These are phyloP conservation scores for Boeremia lycopersici DNA, from an alignment of 2,329 filamentous ascomycete species.

Conservation along the genomic window DNA sequence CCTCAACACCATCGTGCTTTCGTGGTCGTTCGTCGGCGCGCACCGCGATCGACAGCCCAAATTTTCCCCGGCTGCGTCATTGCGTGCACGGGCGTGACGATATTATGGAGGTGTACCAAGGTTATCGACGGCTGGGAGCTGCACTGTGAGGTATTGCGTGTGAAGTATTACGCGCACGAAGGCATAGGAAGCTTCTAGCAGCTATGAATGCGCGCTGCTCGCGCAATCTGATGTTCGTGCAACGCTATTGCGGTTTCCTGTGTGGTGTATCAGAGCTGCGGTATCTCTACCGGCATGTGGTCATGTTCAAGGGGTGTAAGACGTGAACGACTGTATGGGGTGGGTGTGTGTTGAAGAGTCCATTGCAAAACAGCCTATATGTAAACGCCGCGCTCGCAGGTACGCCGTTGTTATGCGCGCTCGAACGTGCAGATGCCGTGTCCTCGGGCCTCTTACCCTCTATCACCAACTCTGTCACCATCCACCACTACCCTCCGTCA, in stretches of 20 bases:
- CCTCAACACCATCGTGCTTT: too few species aligned
- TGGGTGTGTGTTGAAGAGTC: background rate
- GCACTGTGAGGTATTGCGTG: background rate
- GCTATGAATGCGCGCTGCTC: too few species aligned
- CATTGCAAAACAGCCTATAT: conserved; percentile 25
- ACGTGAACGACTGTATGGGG: too few species aligned
- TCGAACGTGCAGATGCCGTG: conserved; percentile 8
- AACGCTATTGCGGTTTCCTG: too few species aligned
- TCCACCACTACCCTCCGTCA: background rate
- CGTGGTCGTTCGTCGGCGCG: too few species aligned
- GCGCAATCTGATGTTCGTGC: too few species aligned
- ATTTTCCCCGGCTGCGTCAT: conserved; percentile 16
- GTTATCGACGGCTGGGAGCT: background rate
- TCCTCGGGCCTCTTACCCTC: background rate
- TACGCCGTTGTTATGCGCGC: conserved; percentile 38
- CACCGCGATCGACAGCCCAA: background rate
- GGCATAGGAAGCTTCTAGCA: too few species aligned
- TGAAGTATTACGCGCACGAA: background rate
- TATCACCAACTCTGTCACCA: background rate
- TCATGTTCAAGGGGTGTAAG: too few species aligned
- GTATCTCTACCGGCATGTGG: too few species aligned
- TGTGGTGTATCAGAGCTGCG: too few species aligned
- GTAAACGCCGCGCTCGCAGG: conserved; percentile 36
- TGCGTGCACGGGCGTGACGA: conserved; percentile 3
- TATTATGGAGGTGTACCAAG: background rate